A percentile compares a stretch with the other conserved stretches of the same genome.
Evolutionary conservation across 2,329 filamentous ascomycete species (phyloP).

Genomic region (Colletotrichum scovillei): DNA sequence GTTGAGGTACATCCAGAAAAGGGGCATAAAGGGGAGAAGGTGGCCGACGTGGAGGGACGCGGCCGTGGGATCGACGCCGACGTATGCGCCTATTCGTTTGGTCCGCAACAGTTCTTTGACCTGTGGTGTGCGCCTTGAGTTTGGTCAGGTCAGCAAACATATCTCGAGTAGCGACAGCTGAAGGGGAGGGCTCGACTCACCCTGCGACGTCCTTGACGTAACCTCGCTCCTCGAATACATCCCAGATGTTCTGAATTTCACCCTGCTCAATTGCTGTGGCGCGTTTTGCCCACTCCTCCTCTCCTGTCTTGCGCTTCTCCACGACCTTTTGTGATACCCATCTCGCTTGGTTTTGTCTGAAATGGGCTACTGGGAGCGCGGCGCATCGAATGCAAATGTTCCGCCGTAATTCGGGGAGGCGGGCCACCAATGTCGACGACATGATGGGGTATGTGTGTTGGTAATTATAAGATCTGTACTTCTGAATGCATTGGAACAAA

Average conservation of each 20-base stretch:
- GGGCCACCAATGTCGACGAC: constrained; percentile 30
- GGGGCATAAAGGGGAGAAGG: constrained; percentile 82
- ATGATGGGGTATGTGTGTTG: constrained; percentile 7
- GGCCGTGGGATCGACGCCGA: constrained; percentile 85
- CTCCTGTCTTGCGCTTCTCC: constrained; percentile 54
- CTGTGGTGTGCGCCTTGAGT: constrained; percentile 55
- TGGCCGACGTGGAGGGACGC: constrained; percentile 84
- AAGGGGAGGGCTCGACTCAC: constrained; percentile 52
- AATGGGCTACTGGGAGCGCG: constrained; percentile 9
- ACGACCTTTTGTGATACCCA: constrained; percentile 55
- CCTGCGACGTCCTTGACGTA: constrained; percentile 80
- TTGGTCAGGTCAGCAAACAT: constrained; percentile 7
- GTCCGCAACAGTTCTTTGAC: constrained; percentile 73
- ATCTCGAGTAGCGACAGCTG: neutral
- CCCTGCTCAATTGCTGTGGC: constrained; percentile 62
- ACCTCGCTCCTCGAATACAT: constrained; percentile 76
- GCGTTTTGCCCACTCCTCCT: constrained; percentile 58
- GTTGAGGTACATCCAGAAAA: constrained; percentile 86
- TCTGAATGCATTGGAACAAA: constrained; percentile 15
- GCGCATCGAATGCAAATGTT: constrained; percentile 32
- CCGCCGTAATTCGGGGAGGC: constrained; percentile 24
- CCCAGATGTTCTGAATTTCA: constrained; percentile 65
- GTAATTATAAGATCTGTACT: too few species aligned
- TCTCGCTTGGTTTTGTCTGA: constrained; percentile 44
- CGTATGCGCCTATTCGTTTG: constrained; percentile 79